Base-by-base conservation (phyloP, 164 flowering plant genomes). In the Sedum album region DNA sequence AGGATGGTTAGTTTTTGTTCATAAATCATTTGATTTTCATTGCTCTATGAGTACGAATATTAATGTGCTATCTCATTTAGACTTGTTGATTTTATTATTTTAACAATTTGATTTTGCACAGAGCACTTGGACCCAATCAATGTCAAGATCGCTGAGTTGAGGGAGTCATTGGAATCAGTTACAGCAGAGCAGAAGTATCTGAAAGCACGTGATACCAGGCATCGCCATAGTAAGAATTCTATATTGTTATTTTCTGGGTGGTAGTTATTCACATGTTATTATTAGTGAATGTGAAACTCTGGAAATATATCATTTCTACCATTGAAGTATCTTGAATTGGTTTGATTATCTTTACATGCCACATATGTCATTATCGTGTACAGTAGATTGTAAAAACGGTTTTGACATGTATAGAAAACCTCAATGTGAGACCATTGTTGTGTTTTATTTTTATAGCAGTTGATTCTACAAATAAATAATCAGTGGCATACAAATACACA, bases 41-140 rank as follows among this genome's bases (percentile, higher is more conserved):
- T 35, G 26, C 39, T 31, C 8, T 30, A 23, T 41, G 44, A 0
- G 17, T 17, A 11, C n/a, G 4, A 30, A 39, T 7, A n/a, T 11
- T n/a, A 14, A 8, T 60, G 18, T 60, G 23, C 26, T 48, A 18
- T 38, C 46, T 30, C 11, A 10, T 42, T 35, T 25, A 20, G 33
- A 60, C 18, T 7, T 35, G 38, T 35, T 3, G 7, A 13, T 0
- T 5, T 15, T 39, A 0, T 39, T 25, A 57, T 65, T 15, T 61
- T 39, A 33, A 15, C 25, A 17, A 21, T 39, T 28, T 31, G 49
- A 9, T 1, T 21, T 18, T 21, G 25, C 2, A 30, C 70, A 71
- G 70, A 66, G 33, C 73, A 71, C 67, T 66, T 71, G 66, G 33
- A 66, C 65, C 69, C 73, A 25, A 53, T 71, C 26, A 51, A 71